Percentiles rank a stretch among this genome's conserved stretches.
phyloP scores from a whole-genome alignment of 148 eudicot species.

The Rhododendron henanense region DNA sequence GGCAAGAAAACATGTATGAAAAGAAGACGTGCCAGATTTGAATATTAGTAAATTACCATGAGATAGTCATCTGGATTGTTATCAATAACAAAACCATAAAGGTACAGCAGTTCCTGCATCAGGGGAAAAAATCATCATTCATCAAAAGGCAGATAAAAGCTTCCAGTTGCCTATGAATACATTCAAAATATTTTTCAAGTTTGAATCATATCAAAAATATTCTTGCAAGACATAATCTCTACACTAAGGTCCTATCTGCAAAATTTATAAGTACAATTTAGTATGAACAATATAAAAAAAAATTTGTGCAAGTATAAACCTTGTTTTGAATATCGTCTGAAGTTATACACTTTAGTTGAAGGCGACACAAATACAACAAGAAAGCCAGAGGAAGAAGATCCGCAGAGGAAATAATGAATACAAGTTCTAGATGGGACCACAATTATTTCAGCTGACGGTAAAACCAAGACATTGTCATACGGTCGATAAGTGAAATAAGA shows the following conservation, averaged over 20 bases:
- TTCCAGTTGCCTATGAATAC: background rate
- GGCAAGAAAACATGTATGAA: conserved; percentile 6
- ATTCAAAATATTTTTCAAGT: background rate
- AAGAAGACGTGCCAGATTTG: background rate
- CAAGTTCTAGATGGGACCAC: background rate
- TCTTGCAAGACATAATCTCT: background rate
- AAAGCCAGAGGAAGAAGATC: background rate
- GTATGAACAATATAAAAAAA: background rate
- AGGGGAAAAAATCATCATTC: conserved; percentile 8
- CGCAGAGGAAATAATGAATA: background rate
- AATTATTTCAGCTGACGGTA: background rate
- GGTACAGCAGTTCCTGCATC: conserved; percentile 88
- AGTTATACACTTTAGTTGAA: background rate
- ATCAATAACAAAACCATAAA: conserved; percentile 83
- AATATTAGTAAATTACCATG: conserved; percentile 50
- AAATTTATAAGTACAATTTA: background rate
- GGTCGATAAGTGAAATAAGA: background rate
- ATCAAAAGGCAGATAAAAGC: background rate
- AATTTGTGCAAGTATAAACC: background rate
- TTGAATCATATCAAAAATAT: background rate
- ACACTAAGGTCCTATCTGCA: background rate
- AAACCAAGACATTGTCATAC: background rate
- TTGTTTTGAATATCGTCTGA: background rate
- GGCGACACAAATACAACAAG: background rate
- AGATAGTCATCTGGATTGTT: conserved; percentile 94